Evolutionary conservation across 352 stramenopile species (phyloP), one percentile per base, ranked within the genome.

Genomic region (Globisporangium cystogenes): DNA sequence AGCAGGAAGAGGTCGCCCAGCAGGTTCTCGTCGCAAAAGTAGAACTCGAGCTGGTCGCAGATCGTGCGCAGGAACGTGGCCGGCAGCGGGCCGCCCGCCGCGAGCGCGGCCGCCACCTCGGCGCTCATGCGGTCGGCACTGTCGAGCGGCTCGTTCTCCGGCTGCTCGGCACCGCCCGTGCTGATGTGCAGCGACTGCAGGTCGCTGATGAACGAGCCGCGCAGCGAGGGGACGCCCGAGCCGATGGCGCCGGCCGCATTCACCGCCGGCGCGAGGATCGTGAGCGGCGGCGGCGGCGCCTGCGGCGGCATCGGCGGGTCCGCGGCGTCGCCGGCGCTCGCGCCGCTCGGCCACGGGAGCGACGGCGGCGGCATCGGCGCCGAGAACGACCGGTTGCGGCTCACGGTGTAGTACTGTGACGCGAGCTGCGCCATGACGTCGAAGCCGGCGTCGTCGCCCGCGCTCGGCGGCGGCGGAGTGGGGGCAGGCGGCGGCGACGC

Each of bases 1-100:
- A 94, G 55, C 67, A 94, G 57, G 48, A 92, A 92, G 24, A 94
- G 56, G 59, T 94, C 81, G 35, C 81, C 81, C 5, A 92, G 75
- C 37, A 94, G 57, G 70, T 94, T 94, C 46, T 94, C 83, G 52
- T 94, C 83, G 55, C 83, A 94, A 53, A 94, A 94, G 61, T 94
- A 94, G 63, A 87, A 92, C 63, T 94, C 83, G 51, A 94, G 64
- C 57, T 94, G 83, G 57, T 94, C 83, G 54, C 83, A 94, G 60
- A 94, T 90, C 56, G 83, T 92, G 36, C 77, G 69, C 42, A 94
- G 59, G 56, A 94, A 94, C 12, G 83, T 94, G 7, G 83, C 83
- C 1, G 83, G 83, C 46, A 91, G 56, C 26, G 77, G 67, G 0
- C 65, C 81, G 20, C 62, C 68, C 7, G 55, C 27, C 7, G 56